Evolutionary conservation across 768 basidiomycete genomes (phyloP).

Genomic region (Asterophora parasitica): DNA sequence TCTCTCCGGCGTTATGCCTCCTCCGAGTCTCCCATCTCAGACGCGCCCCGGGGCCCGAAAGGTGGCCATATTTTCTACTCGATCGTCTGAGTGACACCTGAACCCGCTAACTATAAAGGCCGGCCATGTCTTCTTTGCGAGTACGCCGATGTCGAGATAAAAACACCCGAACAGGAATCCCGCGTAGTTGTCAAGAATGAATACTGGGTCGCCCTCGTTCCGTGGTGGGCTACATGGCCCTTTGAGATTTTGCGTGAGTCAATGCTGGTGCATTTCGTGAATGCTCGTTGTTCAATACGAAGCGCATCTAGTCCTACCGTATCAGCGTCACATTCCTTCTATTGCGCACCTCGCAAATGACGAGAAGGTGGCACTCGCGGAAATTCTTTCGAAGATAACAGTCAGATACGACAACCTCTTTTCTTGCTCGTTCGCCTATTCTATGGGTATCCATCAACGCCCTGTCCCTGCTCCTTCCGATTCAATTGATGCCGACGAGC

Average conservation of each 20-base stretch:
- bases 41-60: slow-evolving; percentile 52
- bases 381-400: slow-evolving; percentile 59
- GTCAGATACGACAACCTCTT: slow-evolving; percentile 77
- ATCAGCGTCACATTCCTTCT: slow-evolving; percentile 74
- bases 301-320: slow-evolving; percentile 56
- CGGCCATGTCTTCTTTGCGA: slow-evolving; percentile 74
- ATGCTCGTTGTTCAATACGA: slow-evolving; percentile 1
- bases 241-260: slow-evolving; percentile 74
- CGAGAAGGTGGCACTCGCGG: slow-evolving; percentile 64
- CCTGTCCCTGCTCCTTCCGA: slow-evolving; percentile 43
- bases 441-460: slow-evolving; percentile 91
- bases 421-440: slow-evolving; percentile 86
- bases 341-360: slow-evolving; percentile 52
- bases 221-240: slow-evolving; percentile 97
- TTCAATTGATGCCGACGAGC: slow-evolving; percentile 33
- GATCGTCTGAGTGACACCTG: background rate
- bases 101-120: slow-evolving; percentile 25
- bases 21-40: slow-evolving; percentile 27
- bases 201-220: slow-evolving; percentile 81
- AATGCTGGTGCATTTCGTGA: background rate
- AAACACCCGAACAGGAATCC: slow-evolving; percentile 34
- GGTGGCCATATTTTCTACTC: slow-evolving; percentile 20
- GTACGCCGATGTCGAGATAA: slow-evolving; percentile 66
- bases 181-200: slow-evolving; percentile 70
- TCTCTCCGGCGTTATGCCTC: slow-evolving; percentile 49